Evolutionary conservation across 176 grass and related monocot genomes (phyloP).

Genomic region (Thalia dealbata): DNA sequence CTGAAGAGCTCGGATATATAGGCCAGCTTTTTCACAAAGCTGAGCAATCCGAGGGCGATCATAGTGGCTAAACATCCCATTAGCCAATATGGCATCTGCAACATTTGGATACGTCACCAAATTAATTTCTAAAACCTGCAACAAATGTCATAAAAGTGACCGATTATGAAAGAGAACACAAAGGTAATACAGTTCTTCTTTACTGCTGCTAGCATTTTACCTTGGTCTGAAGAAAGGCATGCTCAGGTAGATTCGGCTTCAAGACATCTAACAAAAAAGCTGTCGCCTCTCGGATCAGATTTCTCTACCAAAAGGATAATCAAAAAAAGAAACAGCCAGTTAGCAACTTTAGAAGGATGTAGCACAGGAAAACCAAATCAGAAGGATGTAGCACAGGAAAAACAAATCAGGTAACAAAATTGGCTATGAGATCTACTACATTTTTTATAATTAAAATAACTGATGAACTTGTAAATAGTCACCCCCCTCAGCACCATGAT

Average conservation of each 20-base stretch:
- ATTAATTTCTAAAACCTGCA: slow-evolving; percentile 96
- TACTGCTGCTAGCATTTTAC: not conserved
- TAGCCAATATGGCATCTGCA: slow-evolving; percentile 96
- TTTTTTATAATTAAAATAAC: not conserved
- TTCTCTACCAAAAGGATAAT: slow-evolving; percentile 57
- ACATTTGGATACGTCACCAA: slow-evolving; percentile 97
- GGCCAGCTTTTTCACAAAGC: slow-evolving; percentile 88
- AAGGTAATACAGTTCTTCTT: too few species aligned
- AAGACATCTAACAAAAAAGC: slow-evolving; percentile 93
- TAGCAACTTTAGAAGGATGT: not conserved
- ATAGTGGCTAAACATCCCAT: slow-evolving; percentile 98
- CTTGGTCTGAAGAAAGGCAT: slow-evolving; percentile 97
- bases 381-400: not conserved
- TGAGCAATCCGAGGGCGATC: slow-evolving; percentile 98
- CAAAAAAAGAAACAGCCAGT: not conserved
- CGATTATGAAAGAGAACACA: slow-evolving; percentile 8
- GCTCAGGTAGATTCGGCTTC: slow-evolving; percentile 81
- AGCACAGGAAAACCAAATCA: too few species aligned
- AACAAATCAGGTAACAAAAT: not conserved
- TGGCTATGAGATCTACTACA: not conserved
- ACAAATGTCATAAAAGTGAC: not conserved
- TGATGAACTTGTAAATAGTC: not conserved
- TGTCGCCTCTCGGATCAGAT: slow-evolving; percentile 88
- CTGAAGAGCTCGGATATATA: slow-evolving; percentile 95
- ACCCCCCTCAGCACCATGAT: not conserved